Percentiles rank a stretch among this genome's conserved stretches.
Evolutionary conservation across 2,329 filamentous ascomycete genomes (phyloP).

Genomic region (Arthrobotrys sphaeroides): DNA sequence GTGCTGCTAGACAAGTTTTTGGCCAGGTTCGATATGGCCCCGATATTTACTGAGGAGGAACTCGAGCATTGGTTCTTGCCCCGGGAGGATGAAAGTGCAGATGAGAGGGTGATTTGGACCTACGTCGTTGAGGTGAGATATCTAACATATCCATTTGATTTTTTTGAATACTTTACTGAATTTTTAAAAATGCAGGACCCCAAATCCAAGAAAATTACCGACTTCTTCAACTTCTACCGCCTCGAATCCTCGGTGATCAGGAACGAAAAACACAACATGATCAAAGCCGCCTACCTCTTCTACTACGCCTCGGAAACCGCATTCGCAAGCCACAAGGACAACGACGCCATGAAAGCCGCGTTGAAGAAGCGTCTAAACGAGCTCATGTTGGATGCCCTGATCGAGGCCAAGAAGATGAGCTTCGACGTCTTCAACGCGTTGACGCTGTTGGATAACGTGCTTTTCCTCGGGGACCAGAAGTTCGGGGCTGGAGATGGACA

Average conservation of each 20-base stretch:
- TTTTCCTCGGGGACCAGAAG: conserved; percentile 93
- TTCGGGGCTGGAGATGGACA: conserved; percentile 95
- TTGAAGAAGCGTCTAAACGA: conserved; percentile 82
- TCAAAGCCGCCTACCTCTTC: conserved; percentile 93
- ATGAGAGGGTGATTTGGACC: conserved; percentile 83
- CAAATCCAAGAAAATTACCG: conserved; percentile 81
- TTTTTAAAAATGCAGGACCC: conserved; percentile 66
- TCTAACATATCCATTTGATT: no score
- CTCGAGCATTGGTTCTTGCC: conserved; percentile 87
- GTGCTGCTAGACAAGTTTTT: conserved; percentile 80
- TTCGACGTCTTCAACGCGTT: conserved; percentile 98
- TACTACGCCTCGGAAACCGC: conserved; percentile 91
- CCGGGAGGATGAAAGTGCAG: conserved; percentile 65
- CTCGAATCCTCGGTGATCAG: conserved; percentile 93
- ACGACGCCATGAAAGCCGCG: conserved; percentile 64
- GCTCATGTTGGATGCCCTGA: conserved; percentile 83
- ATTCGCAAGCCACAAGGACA: conserved; percentile 63
- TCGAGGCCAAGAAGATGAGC: conserved; percentile 81
- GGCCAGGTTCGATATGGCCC: conserved; percentile 81
- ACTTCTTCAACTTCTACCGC: conserved; percentile 97
- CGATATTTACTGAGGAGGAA: conserved; percentile 81
- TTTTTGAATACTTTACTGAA: no score
- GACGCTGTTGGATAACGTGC: conserved; percentile 88
- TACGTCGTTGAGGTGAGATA: conserved; percentile 81
- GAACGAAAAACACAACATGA: conserved; percentile 77